phyloP scores from a whole-genome alignment of 176 grass and related monocot species.

The Thalia dealbata region DNA sequence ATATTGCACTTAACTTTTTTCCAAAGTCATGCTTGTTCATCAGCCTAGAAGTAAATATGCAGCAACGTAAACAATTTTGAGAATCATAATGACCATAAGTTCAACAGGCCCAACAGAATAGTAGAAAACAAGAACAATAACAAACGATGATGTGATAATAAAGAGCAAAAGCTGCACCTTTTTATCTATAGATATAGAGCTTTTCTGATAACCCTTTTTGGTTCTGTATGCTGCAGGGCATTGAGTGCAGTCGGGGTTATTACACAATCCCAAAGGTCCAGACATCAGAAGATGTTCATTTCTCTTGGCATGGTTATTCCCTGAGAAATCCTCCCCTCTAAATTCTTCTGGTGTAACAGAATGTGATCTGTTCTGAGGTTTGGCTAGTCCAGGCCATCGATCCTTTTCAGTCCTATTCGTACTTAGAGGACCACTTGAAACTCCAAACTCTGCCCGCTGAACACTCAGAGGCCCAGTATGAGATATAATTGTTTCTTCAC shows the following conservation, averaged over 20 bases:
- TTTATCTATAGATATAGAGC: constrained; percentile 42
- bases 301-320: constrained; percentile 27
- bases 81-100: neutral
- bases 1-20: neutral
- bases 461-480: constrained; percentile 58
- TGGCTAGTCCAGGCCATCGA: constrained; percentile 24
- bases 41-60: neutral
- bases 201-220: constrained; percentile 39
- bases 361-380: constrained; percentile 36
- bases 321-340: constrained; percentile 32
- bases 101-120: neutral
- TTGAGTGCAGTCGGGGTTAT: constrained; percentile 75
- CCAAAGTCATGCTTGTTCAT: neutral
- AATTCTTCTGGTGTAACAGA: constrained; percentile 47
- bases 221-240: constrained; percentile 82
- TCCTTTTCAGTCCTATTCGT: constrained; percentile 35
- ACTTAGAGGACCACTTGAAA: constrained; percentile 24
- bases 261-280: constrained; percentile 76
- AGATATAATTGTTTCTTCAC: constrained; percentile 39
- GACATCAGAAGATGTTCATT: constrained; percentile 88
- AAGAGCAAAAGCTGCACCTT: constrained; percentile 32
- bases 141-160: constrained; percentile 1
- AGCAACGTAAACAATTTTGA: neutral
- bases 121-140: constrained; percentile 22
- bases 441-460: constrained; percentile 32